Conservation (phyloP, 768 basidiomycete genomes). For the Rossbeevera mucosa region DNA sequence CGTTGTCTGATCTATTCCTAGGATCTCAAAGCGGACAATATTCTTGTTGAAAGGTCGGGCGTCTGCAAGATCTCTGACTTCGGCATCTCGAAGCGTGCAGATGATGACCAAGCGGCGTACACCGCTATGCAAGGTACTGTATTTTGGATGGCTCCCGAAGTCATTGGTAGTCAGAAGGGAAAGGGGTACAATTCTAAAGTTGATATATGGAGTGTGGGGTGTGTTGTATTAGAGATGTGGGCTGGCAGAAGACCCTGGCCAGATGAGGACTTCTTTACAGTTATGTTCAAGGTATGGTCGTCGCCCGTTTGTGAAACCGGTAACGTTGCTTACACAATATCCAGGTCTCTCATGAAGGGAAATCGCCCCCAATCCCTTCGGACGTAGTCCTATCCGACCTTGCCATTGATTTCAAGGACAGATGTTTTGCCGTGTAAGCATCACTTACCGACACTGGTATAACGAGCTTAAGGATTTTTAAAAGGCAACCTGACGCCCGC, state of each 20-base stretch:
- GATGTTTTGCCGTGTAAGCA: constrained; percentile 85
- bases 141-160: constrained; percentile 99
- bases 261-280: constrained; percentile 83
- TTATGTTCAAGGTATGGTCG: constrained; percentile 82
- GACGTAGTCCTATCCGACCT: constrained; percentile 70
- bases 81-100: constrained; percentile 95
- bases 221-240: constrained; percentile 99
- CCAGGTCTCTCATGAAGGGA: constrained; percentile 80
- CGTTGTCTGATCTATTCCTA: constrained; percentile 28
- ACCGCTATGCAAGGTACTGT: constrained; percentile 97
- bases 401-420: constrained; percentile 80
- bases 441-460: not conserved
- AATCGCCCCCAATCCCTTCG: constrained; percentile 84
- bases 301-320: not conserved
- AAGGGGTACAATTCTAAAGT: constrained; percentile 95
- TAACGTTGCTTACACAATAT: not conserved
- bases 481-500: constrained; percentile 78
- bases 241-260: constrained; percentile 94
- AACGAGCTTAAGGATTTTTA: constrained; percentile 2
- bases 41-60: constrained; percentile 88
- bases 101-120: constrained; percentile 76
- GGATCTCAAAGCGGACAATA: constrained; percentile 98
- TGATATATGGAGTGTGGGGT: constrained; percentile 98
- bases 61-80: constrained; percentile 98
- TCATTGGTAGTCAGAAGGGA: constrained; percentile 73